phyloP scores from a whole-genome alignment of 148 eudicot species.

The Heliamphora exappendiculata region DNA sequence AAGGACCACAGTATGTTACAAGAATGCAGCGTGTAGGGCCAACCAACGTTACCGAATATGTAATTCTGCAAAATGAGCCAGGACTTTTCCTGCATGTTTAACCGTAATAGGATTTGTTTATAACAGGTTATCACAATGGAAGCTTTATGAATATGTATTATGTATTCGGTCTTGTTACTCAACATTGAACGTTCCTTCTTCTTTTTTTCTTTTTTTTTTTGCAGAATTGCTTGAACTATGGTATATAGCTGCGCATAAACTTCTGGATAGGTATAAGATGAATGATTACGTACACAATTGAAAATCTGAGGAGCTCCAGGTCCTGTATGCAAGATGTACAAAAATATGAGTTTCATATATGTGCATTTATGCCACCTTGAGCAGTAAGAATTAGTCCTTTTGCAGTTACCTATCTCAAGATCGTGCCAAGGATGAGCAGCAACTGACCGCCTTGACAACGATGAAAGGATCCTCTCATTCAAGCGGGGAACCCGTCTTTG shows the following conservation, averaged over 20 bases:
- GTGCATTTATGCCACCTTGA: no score
- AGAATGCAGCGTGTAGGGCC: neutral
- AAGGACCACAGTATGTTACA: neutral
- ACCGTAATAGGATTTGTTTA: neutral
- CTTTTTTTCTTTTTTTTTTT: no score
- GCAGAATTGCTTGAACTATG: neutral
- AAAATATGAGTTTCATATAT: neutral
- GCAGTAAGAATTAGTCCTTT: neutral
- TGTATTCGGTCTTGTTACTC: neutral
- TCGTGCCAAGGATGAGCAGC: slow-evolving; percentile 96
- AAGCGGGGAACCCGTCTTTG: slow-evolving; percentile 31
- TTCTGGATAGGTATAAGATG: neutral
- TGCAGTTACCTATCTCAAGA: slow-evolving; percentile 57
- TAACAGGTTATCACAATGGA: neutral
- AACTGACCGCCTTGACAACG: slow-evolving; percentile 70
- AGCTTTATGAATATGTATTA: neutral
- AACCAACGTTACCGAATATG: neutral
- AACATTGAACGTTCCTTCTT: neutral
- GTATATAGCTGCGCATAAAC: neutral
- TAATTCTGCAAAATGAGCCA: neutral
- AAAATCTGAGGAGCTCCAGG: slow-evolving; percentile 16
- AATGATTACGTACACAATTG: slow-evolving; percentile 11
- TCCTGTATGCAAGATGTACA: neutral
- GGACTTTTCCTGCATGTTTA: neutral
- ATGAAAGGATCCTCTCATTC: slow-evolving; percentile 71